These are phyloP conservation scores for Dillenia suffruticosa DNA, from an alignment of 164 flowering plant species.

Conservation along the genomic window DNA sequence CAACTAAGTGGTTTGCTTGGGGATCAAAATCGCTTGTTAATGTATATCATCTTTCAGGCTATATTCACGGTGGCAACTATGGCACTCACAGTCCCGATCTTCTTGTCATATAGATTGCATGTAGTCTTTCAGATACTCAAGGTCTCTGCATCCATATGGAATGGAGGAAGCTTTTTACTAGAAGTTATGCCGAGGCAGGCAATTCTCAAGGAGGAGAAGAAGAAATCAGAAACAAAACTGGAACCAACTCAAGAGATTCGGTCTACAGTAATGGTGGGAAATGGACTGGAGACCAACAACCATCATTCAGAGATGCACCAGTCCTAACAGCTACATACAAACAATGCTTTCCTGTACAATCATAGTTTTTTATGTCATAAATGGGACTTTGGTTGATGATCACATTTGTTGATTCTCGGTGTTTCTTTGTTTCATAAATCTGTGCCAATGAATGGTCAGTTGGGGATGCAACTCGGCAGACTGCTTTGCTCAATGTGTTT, in stretches of 20 bases:
- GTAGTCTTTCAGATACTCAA: conserved; percentile 78
- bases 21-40: conserved; percentile 80
- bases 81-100: conserved; percentile 93
- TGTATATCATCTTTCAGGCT: conserved; percentile 82
- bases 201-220: conserved; percentile 86
- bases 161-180: conserved; percentile 87
- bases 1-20: conserved; percentile 88
- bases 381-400: too few species aligned
- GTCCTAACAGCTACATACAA: conserved; percentile 12
- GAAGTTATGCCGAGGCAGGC: conserved; percentile 97
- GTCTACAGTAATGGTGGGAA: conserved; percentile 6
- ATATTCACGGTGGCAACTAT: conserved; percentile 85
- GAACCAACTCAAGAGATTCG: conserved; percentile 12
- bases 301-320: conserved; percentile 10
- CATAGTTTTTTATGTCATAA: too few species aligned
- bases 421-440: too few species aligned
- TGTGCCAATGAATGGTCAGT: too few species aligned
- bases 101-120: conserved; percentile 69
- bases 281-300: background rate
- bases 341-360: background rate
- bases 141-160: conserved; percentile 86
- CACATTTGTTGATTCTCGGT: too few species aligned
- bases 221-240: conserved; percentile 56
- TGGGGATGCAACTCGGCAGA: too few species aligned
- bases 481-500: too few species aligned